Evolutionary conservation across 2,329 filamentous ascomycete species (phyloP).

Genomic region (Endoconidiophora polonica): DNA sequence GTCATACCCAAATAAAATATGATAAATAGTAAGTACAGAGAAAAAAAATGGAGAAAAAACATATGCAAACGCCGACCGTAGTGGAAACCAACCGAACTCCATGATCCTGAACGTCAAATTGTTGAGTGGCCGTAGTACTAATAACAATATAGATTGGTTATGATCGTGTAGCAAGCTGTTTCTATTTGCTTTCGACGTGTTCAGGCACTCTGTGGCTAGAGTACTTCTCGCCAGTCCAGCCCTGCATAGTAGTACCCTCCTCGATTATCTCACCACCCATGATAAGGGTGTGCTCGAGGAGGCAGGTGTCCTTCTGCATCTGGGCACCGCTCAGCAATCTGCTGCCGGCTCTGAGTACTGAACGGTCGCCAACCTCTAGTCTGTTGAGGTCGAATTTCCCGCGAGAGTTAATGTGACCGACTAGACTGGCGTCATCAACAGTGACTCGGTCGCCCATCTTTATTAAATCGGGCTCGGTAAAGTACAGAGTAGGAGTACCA

Average conservation of each 20-base stretch:
- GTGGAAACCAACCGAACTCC: background rate
- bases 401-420: slow-evolving; percentile 38
- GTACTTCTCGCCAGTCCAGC: slow-evolving; percentile 34
- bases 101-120: background rate
- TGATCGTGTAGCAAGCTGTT: background rate
- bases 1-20: background rate
- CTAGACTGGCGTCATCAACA: slow-evolving; percentile 38
- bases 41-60: slow-evolving; percentile 9
- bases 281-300: slow-evolving; percentile 40
- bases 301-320: slow-evolving; percentile 35
- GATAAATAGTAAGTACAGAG: background rate
- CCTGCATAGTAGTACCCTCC: slow-evolving; percentile 32
- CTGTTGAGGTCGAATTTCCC: slow-evolving; percentile 39
- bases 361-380: slow-evolving; percentile 32
- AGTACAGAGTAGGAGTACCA: slow-evolving; percentile 33
- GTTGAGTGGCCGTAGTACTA: background rate
- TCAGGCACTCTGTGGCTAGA: slow-evolving; percentile 14
- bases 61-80: background rate
- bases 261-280: slow-evolving; percentile 40
- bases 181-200: background rate
- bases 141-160: background rate
- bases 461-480: slow-evolving; percentile 41
- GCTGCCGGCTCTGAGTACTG: slow-evolving; percentile 34
- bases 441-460: slow-evolving; percentile 34
- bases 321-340: slow-evolving; percentile 34